These are phyloP conservation scores for Candida nonsorbophila DNA, from an alignment of 805 yeast genomes.

Conservation along the genomic window DNA sequence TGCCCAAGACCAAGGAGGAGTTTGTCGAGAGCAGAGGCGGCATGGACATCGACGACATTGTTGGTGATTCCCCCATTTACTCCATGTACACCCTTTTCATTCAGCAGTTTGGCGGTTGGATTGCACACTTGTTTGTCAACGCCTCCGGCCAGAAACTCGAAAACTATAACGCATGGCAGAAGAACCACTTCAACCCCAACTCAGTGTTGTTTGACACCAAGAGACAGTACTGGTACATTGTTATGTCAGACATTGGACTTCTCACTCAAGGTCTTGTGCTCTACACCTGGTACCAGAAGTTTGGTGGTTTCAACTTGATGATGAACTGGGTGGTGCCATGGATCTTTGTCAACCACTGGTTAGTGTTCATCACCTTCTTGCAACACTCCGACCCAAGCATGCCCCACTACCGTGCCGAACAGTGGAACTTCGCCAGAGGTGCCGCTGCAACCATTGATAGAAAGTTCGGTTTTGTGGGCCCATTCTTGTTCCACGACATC, in stretches of 20 bases:
- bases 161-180: slow-evolving; percentile 38
- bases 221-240: slow-evolving; percentile 65
- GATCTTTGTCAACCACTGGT: slow-evolving; percentile 83
- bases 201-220: slow-evolving; percentile 74
- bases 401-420: slow-evolving; percentile 72
- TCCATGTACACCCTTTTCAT: slow-evolving; percentile 50
- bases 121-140: slow-evolving; percentile 57
- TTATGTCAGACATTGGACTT: slow-evolving; percentile 72
- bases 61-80: slow-evolving; percentile 71
- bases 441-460: slow-evolving; percentile 89
- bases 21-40: slow-evolving; percentile 37
- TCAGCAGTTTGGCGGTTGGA: slow-evolving; percentile 81
- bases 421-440: slow-evolving; percentile 86
- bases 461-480: slow-evolving; percentile 75
- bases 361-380: slow-evolving; percentile 77
- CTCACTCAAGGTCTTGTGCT: slow-evolving; percentile 45
- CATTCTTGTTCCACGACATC: slow-evolving; percentile 78
- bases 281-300: slow-evolving; percentile 55
- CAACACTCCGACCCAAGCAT: slow-evolving; percentile 78
- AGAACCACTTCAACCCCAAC: slow-evolving; percentile 67
- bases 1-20: slow-evolving; percentile 63
- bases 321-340: slow-evolving; percentile 76
- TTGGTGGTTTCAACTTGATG: slow-evolving; percentile 58
- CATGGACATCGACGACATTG: slow-evolving; percentile 44
- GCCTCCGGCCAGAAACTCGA: slow-evolving; percentile 63